A percentile compares a stretch with the other conserved stretches of the same genome.
Evolutionary conservation across 345 rosid genomes (phyloP).

Genomic region (Cardamine occulta): DNA sequence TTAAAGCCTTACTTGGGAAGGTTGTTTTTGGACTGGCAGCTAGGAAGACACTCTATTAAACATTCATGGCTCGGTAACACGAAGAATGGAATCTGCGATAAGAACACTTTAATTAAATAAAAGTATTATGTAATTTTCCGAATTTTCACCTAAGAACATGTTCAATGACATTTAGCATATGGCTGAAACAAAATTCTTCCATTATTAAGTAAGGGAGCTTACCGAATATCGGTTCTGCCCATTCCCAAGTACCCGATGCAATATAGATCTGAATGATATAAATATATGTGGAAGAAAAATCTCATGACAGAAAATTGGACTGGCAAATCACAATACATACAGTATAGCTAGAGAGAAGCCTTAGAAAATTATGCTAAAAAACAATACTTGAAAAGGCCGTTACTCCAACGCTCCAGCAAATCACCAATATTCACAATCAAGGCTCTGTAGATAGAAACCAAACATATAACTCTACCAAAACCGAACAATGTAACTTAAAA

Average conservation of each 20-base stretch:
- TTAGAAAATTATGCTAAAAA: neutral
- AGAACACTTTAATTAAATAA: neutral
- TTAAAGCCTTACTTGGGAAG: no score
- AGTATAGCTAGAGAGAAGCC: neutral
- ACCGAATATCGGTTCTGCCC: conserved; percentile 76
- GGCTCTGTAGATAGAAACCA: conserved; percentile 49
- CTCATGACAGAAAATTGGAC: neutral
- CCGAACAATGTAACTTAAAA: neutral
- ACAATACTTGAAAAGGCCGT: conserved; percentile 68
- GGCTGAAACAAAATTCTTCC: neutral
- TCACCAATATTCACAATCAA: conserved; percentile 85
- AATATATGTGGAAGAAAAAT: neutral
- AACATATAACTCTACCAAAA: neutral
- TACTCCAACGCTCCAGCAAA: conserved; percentile 91
- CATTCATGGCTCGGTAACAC: conserved; percentile 76
- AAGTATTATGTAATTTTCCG: neutral
- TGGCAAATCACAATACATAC: neutral
- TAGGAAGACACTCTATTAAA: conserved; percentile 81
- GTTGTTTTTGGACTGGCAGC: conserved; percentile 75
- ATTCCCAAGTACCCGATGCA: conserved; percentile 79
- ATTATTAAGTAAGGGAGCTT: conserved; percentile 13
- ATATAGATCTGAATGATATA: conserved; percentile 58
- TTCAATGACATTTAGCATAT: neutral
- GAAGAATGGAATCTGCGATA: conserved; percentile 69
- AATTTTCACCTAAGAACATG: neutral